Conservation (phyloP, 305 asterid genomes). For the Nicotiana rustica region DNA sequence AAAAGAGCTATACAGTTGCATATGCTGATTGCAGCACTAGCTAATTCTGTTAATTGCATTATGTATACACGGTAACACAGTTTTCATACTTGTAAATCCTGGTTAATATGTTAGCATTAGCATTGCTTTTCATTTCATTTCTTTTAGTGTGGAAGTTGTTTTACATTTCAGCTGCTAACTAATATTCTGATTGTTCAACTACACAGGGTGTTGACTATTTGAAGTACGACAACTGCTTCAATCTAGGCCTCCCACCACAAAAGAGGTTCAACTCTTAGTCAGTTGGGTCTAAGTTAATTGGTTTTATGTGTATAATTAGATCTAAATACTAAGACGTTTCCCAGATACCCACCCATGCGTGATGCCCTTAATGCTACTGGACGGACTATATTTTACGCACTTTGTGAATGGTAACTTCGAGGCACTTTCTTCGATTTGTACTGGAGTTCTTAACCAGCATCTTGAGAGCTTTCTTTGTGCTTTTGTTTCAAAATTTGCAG, state of each 20-base stretch:
- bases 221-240: slow-evolving; percentile 97
- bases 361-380: slow-evolving; percentile 96
- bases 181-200: slow-evolving; percentile 33
- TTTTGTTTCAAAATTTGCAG: slow-evolving; percentile 49
- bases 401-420: slow-evolving; percentile 85
- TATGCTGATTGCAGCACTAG: background rate
- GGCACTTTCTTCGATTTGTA: slow-evolving; percentile 3
- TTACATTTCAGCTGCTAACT: slow-evolving; percentile 25
- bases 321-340: slow-evolving; percentile 32
- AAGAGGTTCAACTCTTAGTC: slow-evolving; percentile 58
- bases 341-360: slow-evolving; percentile 97
- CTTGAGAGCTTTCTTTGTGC: slow-evolving; percentile 35
- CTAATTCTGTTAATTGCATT: slow-evolving; percentile 10
- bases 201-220: slow-evolving; percentile 85
- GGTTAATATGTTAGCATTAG: slow-evolving; percentile 19
- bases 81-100: slow-evolving; percentile 24
- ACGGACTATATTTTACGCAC: slow-evolving; percentile 78
- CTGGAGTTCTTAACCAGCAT: slow-evolving; percentile 15
- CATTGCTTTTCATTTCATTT: slow-evolving; percentile 29
- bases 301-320: background rate
- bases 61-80: background rate
- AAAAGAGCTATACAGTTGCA: background rate
- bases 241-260: slow-evolving; percentile 84
- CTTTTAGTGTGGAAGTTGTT: background rate
- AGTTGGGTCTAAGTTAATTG: slow-evolving; percentile 12